These are phyloP conservation scores for Nitzschia sp. DNA, from an alignment of 108 stramenopile species.

Conservation along the genomic window DNA sequence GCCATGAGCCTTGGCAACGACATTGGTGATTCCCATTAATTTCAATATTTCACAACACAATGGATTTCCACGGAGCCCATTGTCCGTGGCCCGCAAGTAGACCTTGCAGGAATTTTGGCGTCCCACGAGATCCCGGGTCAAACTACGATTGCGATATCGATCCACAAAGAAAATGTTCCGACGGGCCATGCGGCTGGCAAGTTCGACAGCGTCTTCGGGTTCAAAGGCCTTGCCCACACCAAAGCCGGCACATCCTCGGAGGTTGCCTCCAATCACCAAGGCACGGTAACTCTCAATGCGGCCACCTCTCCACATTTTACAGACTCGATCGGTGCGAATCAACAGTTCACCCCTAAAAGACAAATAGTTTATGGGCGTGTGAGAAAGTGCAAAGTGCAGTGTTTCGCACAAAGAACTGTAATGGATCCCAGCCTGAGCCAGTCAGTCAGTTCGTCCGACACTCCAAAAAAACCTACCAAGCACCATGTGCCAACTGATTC, in stretches of 20 bases:
- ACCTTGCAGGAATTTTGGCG: conserved; percentile 92
- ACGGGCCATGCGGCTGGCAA: conserved; percentile 73
- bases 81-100: conserved; percentile 63
- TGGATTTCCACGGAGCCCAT: conserved; percentile 73
- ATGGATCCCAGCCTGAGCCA: no score
- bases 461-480: conserved; percentile 44
- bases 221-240: conserved; percentile 91
- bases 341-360: conserved; percentile 70
- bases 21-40: conserved; percentile 84
- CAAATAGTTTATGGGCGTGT: neutral
- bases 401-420: no score
- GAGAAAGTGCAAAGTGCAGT: neutral
- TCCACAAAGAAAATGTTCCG: conserved; percentile 93
- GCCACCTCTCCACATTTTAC: conserved; percentile 92
- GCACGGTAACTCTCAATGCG: conserved; percentile 89
- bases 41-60: conserved; percentile 77
- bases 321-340: conserved; percentile 81
- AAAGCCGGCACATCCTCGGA: conserved; percentile 94
- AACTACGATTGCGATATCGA: conserved; percentile 66
- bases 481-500: conserved; percentile 55
- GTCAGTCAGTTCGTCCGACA: neutral
- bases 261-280: conserved; percentile 91
- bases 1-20: conserved; percentile 80
- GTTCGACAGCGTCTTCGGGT: conserved; percentile 79
- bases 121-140: conserved; percentile 82